Base-by-base conservation (phyloP, 306 rosid species). In the Fagus crenata region DNA sequence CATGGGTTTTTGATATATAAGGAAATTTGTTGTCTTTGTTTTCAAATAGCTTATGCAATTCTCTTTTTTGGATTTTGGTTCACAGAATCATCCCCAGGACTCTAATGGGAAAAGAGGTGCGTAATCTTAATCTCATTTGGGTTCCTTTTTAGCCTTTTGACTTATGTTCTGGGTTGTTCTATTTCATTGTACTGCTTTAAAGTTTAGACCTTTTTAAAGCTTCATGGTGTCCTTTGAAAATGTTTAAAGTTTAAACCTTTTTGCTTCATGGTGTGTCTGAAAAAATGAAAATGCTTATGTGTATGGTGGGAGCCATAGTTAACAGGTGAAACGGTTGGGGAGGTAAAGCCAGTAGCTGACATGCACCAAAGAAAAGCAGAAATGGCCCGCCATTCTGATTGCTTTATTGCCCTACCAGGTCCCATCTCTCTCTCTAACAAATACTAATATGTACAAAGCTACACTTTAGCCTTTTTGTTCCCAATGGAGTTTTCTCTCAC, bases 301-400 rank as follows among this genome's bases (percentile, higher is more conserved):
- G 58, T 32, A 7, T 69, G 71, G 59, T 74, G 78, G 78, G 80
- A 74, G 68, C 54, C 77, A n/a, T 79, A 88, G 92, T 63, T 86
- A 65, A 86, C 89, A 8, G 92, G 92, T 12, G 92, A 88, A 78
- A 88, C 92, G 14, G 84, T 86, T 53, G 89, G 92, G 14, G 89
- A 86, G 65, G 86, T 86, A 14, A 83, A 72, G 78, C 78, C 88
- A 42, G 89, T 88, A 60, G 86, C 88, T 35, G 88, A 80, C 84
- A 88, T 88, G 92, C 92, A 88, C 76, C 85, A 88, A 82, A 80
- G 90, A 51, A 88, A 88, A 61, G 92, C 92, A n/a, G 90, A 86
- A 82, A 88, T 88, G 92, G 92, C 92, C 69, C 89, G 88, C 80
- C 88, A 84, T 77, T 84, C 92, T 49, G 92, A 88, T 86, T 84